Base-by-base conservation (phyloP, 352 stramenopile species). In the Thalassiosira hispida region DNA sequence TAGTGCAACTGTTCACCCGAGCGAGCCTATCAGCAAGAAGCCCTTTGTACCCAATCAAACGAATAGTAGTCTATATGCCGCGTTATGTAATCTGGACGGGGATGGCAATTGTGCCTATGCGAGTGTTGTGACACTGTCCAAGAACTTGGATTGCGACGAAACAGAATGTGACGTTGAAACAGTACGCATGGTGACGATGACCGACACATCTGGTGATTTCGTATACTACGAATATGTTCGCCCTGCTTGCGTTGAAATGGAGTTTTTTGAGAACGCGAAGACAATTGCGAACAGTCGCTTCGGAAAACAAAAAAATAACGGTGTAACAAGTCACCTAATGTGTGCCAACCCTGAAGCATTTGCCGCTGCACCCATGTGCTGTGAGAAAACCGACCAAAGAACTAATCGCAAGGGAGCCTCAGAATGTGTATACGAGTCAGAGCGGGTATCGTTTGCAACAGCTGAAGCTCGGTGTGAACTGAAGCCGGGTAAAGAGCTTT, bases 181-280 rank as follows among this genome's bases (percentile, higher is more conserved):
- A 40, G 18, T 74, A 4, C 60, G 75, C 20, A 51, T 65, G 9
- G 56, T 83, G 9, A n/a, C 77, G 46, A 55, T 79, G 38, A 14
- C 38, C 38, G 14, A 46, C 38, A 46, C 38, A 46, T 7, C 38
- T 46, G 38, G 14, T 14, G 38, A 46, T 14, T 46, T 46, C 14
- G 38, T 46, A 14, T 46, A 46, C 27, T 90, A 87, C 55, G 81
- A 87, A 66, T 90, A 87, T 73, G 44, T 84, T 0, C 59, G 40
- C 7, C 25, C 33, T 4, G 29, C 77, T 16, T 89, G 82, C 77
- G 78, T 86, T 25, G 25, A 87, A 9, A 42, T 81, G 25, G 59
- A 61, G 16, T 88, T 87, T 55, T 81, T 64, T 51, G 47, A 77
- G 6, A 78, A 78, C 67, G 62, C 60, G 7, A 69, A 67, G 52